Base-by-base conservation (phyloP, 169 alveolate genomes). In the Ichthyophthirius multifiliis region DNA sequence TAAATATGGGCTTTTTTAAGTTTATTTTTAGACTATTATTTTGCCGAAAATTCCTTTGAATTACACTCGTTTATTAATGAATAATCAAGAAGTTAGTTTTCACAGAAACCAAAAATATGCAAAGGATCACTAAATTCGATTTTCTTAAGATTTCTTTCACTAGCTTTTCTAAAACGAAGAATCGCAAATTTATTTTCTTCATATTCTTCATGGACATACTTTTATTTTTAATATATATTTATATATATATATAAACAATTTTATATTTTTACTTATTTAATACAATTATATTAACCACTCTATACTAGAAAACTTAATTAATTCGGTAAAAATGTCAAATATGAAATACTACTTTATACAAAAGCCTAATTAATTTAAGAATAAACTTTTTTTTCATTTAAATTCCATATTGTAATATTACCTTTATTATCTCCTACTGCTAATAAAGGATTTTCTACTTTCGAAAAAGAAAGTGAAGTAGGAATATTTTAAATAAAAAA, bases 341-440 rank as follows among this genome's bases (percentile, higher is more conserved):
- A 34, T 18, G 43, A 37, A 37, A 67, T 62, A 67, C 43, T 6
- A n/a, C 77, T 62, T 4, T 35, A 67, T n/a, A n/a, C n/a, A 20
- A 34, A 41, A 35, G 41, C 77, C 1, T 41, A 35, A 37, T 67
- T 67, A n/a, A 67, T 37, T n/a, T 32, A 18, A 20, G 77, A 23
- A 18, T 37, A 67, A 18, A 34, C 41, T 37, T 67, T 67, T 67
- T 41, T 67, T 67, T 67, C 77, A 67, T 67, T 67, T 4, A 67
- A 44, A 37, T 67, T 62, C 77, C 77, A 67, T 1, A 67, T 39
- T 0, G 45, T 41, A n/a, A 67, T 67, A 37, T 41, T 35, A 37
- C 77, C 77, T 41, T 67, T 67, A 37, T 67, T 62, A 41, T 67
- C 77, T 13, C 77, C 77, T 9, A 35, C 20, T 7, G 77, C 77